A percentile compares a stretch with the other conserved stretches of the same genome.
These are phyloP conservation scores for Phaeophleospora eucalypticola DNA, from an alignment of 2,329 filamentous ascomycete species.

Conservation along the genomic window DNA sequence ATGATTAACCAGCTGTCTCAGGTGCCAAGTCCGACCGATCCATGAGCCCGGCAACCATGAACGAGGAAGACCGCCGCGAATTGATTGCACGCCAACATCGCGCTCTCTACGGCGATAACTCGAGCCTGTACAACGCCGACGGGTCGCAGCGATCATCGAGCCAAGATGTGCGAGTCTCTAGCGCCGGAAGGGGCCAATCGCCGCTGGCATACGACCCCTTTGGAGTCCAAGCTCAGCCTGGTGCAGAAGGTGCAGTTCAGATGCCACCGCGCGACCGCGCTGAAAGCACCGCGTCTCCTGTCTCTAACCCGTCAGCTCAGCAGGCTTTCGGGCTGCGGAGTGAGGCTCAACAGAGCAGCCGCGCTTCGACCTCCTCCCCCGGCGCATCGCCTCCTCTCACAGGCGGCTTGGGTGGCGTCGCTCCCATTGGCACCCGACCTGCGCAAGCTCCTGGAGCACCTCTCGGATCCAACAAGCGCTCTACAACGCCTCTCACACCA, in stretches of 20 bases:
- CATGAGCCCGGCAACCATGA: constrained; percentile 80
- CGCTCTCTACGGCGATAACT: constrained; percentile 78
- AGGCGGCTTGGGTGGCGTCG: constrained; percentile 62
- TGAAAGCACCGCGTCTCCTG: constrained; percentile 78
- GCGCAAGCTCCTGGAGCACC: constrained; percentile 56
- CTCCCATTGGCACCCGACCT: constrained; percentile 89
- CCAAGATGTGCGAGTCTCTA: constrained; percentile 60
- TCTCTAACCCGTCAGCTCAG: constrained; percentile 56
- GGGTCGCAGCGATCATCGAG: constrained; percentile 62
- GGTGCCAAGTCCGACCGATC: constrained; percentile 79
- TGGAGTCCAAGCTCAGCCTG: constrained; percentile 49
- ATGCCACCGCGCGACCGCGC: constrained; percentile 46
- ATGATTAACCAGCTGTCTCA: constrained; percentile 59
- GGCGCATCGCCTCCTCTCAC: constrained; percentile 70
- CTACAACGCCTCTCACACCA: constrained; percentile 77
- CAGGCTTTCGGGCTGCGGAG: constrained; percentile 40
- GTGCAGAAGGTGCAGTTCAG: constrained; percentile 52
- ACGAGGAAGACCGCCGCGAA: constrained; percentile 92
- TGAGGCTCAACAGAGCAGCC: constrained; percentile 61
- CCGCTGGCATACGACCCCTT: constrained; percentile 75
- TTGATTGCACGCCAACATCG: constrained; percentile 93
- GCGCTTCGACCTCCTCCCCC: constrained; percentile 82
- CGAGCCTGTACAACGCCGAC: constrained; percentile 66
- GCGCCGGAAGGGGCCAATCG: constrained; percentile 68
- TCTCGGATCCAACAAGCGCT: constrained; percentile 68